Evolutionary conservation across 73 alveolate species (phyloP), one percentile per base, ranked within the genome.

Genomic region (Uronychia binucleata): DNA sequence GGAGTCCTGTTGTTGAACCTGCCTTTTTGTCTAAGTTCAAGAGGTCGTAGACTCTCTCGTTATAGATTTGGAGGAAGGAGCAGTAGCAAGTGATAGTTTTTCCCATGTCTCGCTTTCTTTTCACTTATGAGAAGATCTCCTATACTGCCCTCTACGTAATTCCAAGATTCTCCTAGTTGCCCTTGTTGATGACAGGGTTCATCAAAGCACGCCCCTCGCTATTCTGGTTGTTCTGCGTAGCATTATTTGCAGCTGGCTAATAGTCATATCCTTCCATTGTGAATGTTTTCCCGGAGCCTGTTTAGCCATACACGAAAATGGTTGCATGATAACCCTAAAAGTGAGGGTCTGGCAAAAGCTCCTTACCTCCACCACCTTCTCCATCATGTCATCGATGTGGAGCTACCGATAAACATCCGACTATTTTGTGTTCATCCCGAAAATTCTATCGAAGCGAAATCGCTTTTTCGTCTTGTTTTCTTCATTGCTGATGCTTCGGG

Each of bases 31-130:
- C n/a, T n/a, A n/a, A n/a, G n/a, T n/a, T n/a, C 34, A 88, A 77
- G 31, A 92, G 59, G 33, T 92, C 97, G 60, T 92, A 84, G 0
- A 92, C 78, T 59, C 84, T 74, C 83, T 92, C 97, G 58, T 84
- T 88, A 59, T 92, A 92, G 29, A 92, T 88, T 59, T 92, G 89
- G 28, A 88, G 74, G 83, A 89, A 86, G 0, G 93, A 81, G n/a
- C n/a, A n/a, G n/a, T n/a, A n/a, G n/a, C n/a, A n/a, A n/a, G n/a
- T n/a, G n/a, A n/a, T n/a, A n/a, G n/a, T n/a, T n/a, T n/a, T n/a
- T n/a, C n/a, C n/a, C n/a, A n/a, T n/a, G n/a, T n/a, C n/a, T n/a
- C n/a, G n/a, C n/a, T n/a, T n/a, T n/a, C n/a, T n/a, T n/a, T n/a
- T n/a, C n/a, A n/a, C n/a, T n/a, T n/a, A n/a, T n/a, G n/a, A n/a